Evolutionary conservation across 768 basidiomycete genomes (phyloP), one percentile per base, ranked within the genome.

Genomic region (Xerocomellus intermedius): DNA sequence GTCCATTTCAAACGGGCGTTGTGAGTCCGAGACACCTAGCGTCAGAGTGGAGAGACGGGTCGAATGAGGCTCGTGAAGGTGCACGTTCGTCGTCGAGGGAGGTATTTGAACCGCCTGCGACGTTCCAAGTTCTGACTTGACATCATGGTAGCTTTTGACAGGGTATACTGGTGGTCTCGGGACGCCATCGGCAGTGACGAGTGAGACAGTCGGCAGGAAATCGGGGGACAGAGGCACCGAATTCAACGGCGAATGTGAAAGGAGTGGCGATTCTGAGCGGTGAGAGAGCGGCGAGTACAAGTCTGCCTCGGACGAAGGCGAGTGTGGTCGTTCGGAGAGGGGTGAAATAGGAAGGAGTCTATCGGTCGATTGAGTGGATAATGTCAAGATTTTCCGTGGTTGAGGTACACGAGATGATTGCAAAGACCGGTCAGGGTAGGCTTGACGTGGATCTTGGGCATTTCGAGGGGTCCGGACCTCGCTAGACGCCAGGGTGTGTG

Each of bases 1-100:
- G 53, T 83, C 81, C 53, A 89, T 69, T 52, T 79, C 77, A 17
- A 86, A 72, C 54, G 68, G 58, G 4, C 44, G n/a, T 2, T 30
- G 46, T 5, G 50, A 13, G 21, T 61, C 50, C 16, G 36, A 41
- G 13, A 6, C 1, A 9, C 37, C 37, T 36, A 12, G 16, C 12
- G 48, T 8, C 22, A 17, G 21, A 4, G 37, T 19, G 30, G 54
- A 52, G n/a, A 16, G 14, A 13, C 19, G 19, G 13, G 22, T 12
- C 3, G 52, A 54, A 36, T 21, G 36, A 2, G 35, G 17, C 16
- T 49, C 41, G 1, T 36, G 3, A 21, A 22, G 26, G 28, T 52
- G 42, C 21, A 9, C 10, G 36, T 42, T 48, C 12, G 57, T 46
- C 35, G 8, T 43, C 36, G 26, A 28, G 17, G 44, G 42, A 7